Evolutionary conservation across 73 alveolate genomes (phyloP), one percentile per base, ranked within the genome.

Genomic region (Diophrys appendiculata): DNA sequence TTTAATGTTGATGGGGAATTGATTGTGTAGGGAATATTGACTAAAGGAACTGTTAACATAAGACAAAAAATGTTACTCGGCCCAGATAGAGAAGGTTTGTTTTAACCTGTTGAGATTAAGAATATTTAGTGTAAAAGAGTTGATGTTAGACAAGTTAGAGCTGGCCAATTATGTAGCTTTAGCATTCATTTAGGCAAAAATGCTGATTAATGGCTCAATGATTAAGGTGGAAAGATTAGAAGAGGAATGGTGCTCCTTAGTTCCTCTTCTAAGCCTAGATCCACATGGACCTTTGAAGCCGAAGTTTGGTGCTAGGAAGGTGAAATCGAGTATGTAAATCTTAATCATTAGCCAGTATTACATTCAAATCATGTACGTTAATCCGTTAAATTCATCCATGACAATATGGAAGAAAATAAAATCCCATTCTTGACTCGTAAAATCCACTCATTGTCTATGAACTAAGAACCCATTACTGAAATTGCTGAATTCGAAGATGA

Each of bases 21-120:
- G 29, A 92, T 96, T 30, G 87, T 96, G 23, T 86, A 90, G 27
- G 99, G 99, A 18, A 95, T 93, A 53, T 95, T 96, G 22, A 81
- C 90, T 22, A 94, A 93, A 73, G 99, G 99, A 31, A 79, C 82
- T 55, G 77, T 96, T 13, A 65, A 87, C 27, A 80, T 78, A 55
- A 84, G 91, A 54, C 56, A 95, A 68, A 86, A 79, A 78, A 75
- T 91, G 83, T 75, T 64, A 83, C 81, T 96, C 73, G 99, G 99
- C 11, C 99, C 99, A 23, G 98, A 96, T 76, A 73, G 85, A 33
- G 78, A 82, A n/a, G 99, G 99, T 0, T 82, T 91, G 55, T 96
- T 96, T 67, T 78, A 87, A 73, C 84, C 87, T 52, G 95, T 94
- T 34, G 97, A 90, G 75, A 90, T 96, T 0, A 86, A 88, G 52